Evolutionary conservation across 805 yeast genomes (phyloP).

Genomic region (Yamadazyma tumulicola): DNA sequence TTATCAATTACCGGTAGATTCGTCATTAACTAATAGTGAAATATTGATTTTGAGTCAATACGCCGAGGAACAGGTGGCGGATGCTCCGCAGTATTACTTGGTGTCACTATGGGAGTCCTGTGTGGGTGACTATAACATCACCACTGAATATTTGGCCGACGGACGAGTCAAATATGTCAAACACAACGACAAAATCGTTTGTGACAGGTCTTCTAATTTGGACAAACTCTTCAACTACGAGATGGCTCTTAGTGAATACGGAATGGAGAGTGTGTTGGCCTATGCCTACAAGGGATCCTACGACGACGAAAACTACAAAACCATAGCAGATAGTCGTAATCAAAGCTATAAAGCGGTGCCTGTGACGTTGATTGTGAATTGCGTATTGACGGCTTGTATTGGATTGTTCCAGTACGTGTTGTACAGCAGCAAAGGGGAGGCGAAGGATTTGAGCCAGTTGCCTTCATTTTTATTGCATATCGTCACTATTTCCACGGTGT

Average conservation of each 20-base stretch:
- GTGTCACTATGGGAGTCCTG: slow-evolving; percentile 45
- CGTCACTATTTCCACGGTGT: slow-evolving; percentile 32
- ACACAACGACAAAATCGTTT: slow-evolving; percentile 21
- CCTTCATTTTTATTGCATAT: slow-evolving; percentile 33
- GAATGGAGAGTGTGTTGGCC: slow-evolving; percentile 42
- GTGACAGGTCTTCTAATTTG: slow-evolving; percentile 11
- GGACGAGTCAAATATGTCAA: slow-evolving; percentile 13
- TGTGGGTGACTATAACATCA: slow-evolving; percentile 34
- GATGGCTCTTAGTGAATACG: slow-evolving; percentile 33
- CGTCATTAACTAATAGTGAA: slow-evolving; percentile 46
- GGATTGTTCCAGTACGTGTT: slow-evolving; percentile 27
- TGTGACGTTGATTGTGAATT: slow-evolving; percentile 25
- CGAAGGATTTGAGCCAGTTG: slow-evolving; percentile 24
- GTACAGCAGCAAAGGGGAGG: slow-evolving; percentile 35
- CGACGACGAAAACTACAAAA: slow-evolving; percentile 11
- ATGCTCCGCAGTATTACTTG: slow-evolving; percentile 47
- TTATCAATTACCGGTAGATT: slow-evolving; percentile 22
- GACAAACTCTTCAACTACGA: slow-evolving; percentile 44
- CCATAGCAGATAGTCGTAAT: slow-evolving; percentile 14
- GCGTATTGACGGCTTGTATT: slow-evolving; percentile 25
- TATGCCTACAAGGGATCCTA: slow-evolving; percentile 40
- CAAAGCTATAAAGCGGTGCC: slow-evolving; percentile 19
- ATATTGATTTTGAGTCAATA: slow-evolving; percentile 43
- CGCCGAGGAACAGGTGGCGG: slow-evolving; percentile 42
- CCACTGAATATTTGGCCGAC: slow-evolving; percentile 10